phyloP scores from a whole-genome alignment of 495 filamentous ascomycete species.

The Daldinia concentrica region DNA sequence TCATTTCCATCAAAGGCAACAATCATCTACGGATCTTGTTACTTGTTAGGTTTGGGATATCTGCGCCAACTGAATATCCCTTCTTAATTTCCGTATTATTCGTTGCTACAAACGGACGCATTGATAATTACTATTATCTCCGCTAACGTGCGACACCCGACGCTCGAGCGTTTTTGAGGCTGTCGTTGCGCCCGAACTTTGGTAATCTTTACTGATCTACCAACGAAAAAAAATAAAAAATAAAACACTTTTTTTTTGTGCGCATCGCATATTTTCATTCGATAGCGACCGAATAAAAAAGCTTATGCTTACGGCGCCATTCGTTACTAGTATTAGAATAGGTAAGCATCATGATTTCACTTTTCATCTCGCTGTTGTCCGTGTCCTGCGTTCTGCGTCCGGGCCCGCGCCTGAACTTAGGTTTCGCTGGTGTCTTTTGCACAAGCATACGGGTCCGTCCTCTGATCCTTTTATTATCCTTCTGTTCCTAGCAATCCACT shows the following conservation, averaged over 20 bases:
- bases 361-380: neutral
- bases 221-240: slow-evolving; percentile 18
- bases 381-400: neutral
- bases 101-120: neutral
- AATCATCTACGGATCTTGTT: neutral
- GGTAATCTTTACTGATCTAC: slow-evolving; percentile 41
- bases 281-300: slow-evolving; percentile 27
- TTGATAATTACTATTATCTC: slow-evolving; percentile 10
- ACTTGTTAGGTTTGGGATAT: neutral
- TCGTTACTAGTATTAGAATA: slow-evolving; percentile 22
- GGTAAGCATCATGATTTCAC: slow-evolving; percentile 40
- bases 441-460: neutral
- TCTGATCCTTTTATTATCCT: neutral
- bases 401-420: neutral
- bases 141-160: slow-evolving; percentile 14
- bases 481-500: neutral
- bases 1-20: neutral
- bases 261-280: slow-evolving; percentile 35
- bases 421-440: neutral
- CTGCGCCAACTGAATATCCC: neutral
- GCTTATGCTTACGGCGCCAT: slow-evolving; percentile 32
- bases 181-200: slow-evolving; percentile 20
- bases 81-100: slow-evolving; percentile 2
- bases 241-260: slow-evolving; percentile 2
- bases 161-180: slow-evolving; percentile 4